Base-by-base conservation (phyloP, 345 rosid genomes). In the Raphanus raphanistrum region DNA sequence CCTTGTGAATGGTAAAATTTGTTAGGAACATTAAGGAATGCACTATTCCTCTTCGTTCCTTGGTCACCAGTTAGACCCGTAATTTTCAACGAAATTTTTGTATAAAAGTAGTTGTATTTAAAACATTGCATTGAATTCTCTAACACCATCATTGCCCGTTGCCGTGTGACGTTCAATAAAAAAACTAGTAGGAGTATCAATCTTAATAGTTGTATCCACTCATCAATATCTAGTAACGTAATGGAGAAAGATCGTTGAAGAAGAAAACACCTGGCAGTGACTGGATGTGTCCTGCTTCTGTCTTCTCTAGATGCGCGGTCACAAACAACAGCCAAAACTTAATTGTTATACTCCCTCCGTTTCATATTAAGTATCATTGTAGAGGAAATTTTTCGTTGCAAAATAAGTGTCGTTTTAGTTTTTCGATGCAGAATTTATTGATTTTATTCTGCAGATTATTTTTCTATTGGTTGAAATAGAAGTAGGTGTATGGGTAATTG, bases 201-300 rank as follows among this genome's bases (percentile, higher is more conserved):
- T 26, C 33, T 9, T 36, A 31, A 25, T 48, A 12, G 70, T 31
- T 75, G 66, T 66, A 58, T 66, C 73, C 45, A 41, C 21, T 50
- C 55, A 50, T n/a, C 55, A n/a, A 15, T n/a, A 50, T 6, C 55
- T 50, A n/a, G 55, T 50, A 50, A n/a, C 55, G 55, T 50, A 92
- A 88, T n/a, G 98, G 98, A 72, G 92, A 90, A 50, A 92, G 88
- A 72, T 90, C 96, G 73, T 90, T 87, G 82, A 88, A 82, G 85
- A 90, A 88, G 87, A 88, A 88, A 76, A 92, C 89, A 68, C 90
- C 94, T 5, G 92, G 86, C 26, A 82, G 76, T 31, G 71, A 70
- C 28, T 80, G 81, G 8, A 33, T 57, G 36, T 68, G 80, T 63
- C 82, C 84, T 63, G 84, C 52, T 63, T 85, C 87, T 29, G 82